Percentiles rank a stretch among this genome's conserved stretches.
Conservation (phyloP, 129 eudicot genomes). For the Helianthus tuberosus region DNA sequence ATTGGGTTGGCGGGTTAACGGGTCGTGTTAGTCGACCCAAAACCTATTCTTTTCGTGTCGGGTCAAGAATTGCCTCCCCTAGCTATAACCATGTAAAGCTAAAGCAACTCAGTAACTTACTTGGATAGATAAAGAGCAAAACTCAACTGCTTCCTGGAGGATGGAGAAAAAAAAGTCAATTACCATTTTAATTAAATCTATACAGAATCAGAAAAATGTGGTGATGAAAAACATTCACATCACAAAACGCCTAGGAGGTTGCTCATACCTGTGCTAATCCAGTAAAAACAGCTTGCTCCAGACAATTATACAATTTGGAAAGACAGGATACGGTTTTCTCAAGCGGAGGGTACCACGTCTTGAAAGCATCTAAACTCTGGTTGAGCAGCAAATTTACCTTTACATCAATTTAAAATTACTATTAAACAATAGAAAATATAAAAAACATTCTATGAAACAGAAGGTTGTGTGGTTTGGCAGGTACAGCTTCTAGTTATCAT, state of each 20-base stretch:
- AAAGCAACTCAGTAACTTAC: slow-evolving; percentile 48
- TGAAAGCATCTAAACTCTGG: slow-evolving; percentile 63
- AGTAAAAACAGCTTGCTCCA: slow-evolving; percentile 90
- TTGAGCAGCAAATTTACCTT: slow-evolving; percentile 50
- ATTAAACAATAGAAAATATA: neutral
- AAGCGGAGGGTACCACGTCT: slow-evolving; percentile 93
- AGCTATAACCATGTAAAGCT: slow-evolving; percentile 13
- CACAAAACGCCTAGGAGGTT: slow-evolving; percentile 2
- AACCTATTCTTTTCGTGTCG: too few species aligned
- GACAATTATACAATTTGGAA: slow-evolving; percentile 80
- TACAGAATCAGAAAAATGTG: neutral
- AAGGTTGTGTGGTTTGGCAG: neutral
- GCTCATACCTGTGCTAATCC: slow-evolving; percentile 90
- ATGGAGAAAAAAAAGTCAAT: slow-evolving; percentile 9
- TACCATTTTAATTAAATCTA: neutral
- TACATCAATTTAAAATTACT: neutral
- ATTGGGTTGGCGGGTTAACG: too few species aligned
- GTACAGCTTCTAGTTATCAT: too few species aligned
- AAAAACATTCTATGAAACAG: neutral
- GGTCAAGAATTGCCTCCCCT: too few species aligned
- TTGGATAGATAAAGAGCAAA: slow-evolving; percentile 88
- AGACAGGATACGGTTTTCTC: slow-evolving; percentile 92
- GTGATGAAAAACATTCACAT: slow-evolving; percentile 7
- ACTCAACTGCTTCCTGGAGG: slow-evolving; percentile 92
- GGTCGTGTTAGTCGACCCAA: too few species aligned